Percentiles rank a stretch among this genome's conserved stretches.
phyloP scores from a whole-genome alignment of 768 basidiomycete species.

The Mycena rosella region DNA sequence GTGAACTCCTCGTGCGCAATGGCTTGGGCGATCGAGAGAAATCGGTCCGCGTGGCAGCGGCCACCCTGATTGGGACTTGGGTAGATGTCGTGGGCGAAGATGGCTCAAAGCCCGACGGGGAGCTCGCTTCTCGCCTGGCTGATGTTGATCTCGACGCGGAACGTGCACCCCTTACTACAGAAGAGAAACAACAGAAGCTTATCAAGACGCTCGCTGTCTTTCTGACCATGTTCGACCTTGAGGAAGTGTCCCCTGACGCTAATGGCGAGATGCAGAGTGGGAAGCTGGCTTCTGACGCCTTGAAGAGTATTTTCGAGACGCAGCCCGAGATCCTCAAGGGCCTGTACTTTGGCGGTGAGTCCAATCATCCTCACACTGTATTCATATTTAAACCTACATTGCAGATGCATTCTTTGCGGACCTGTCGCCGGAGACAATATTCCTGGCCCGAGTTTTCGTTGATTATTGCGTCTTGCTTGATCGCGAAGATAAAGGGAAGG shows the following conservation, averaged over 20 bases:
- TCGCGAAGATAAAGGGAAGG: constrained; percentile 45
- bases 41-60: constrained; percentile 78
- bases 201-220: constrained; percentile 61
- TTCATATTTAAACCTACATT: background rate
- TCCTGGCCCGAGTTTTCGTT: constrained; percentile 87
- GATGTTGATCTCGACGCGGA: constrained; percentile 43
- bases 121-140: constrained; percentile 35
- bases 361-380: background rate
- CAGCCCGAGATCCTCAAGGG: constrained; percentile 74
- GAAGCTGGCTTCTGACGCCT: constrained; percentile 74
- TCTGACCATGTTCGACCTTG: constrained; percentile 71
- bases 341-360: constrained; percentile 77
- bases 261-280: constrained; percentile 19
- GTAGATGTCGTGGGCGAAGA: constrained; percentile 65
- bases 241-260: constrained; percentile 54
- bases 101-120: constrained; percentile 48
- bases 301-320: constrained; percentile 78
- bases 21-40: constrained; percentile 91
- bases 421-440: constrained; percentile 80
- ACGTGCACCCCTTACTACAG: constrained; percentile 33
- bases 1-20: constrained; percentile 82
- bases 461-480: constrained; percentile 71
- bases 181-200: constrained; percentile 37
- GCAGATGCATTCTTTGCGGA: constrained; percentile 79
- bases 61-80: constrained; percentile 81